These are phyloP conservation scores for Coffea canephora DNA, from an alignment of 257 asterid genomes.

Conservation along the genomic window DNA sequence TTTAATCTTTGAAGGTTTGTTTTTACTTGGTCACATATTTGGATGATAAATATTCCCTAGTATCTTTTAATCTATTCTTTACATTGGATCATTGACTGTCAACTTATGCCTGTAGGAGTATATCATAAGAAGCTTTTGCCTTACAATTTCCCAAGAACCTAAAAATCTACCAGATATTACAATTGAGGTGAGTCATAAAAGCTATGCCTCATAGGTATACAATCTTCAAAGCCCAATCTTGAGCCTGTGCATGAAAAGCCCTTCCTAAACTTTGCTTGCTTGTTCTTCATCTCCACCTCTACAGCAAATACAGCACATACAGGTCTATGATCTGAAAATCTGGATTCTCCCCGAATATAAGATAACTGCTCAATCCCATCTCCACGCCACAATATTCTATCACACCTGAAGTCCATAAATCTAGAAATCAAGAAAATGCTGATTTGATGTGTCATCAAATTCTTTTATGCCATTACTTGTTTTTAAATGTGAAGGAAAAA, in stretches of 20 bases:
- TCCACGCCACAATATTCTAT: constrained; percentile 81
- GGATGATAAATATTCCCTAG: background rate
- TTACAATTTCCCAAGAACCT: background rate
- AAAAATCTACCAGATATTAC: constrained; percentile 24
- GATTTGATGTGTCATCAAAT: background rate
- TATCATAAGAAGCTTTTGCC: background rate
- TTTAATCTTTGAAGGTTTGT: background rate
- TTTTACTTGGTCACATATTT: background rate
- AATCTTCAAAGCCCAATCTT: constrained; percentile 44
- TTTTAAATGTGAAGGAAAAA: background rate
- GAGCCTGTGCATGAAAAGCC: constrained; percentile 62
- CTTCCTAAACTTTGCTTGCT: constrained; percentile 45
- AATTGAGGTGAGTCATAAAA: constrained; percentile 34
- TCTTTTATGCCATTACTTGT: background rate
- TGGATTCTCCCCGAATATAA: constrained; percentile 74
- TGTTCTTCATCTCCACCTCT: constrained; percentile 53
- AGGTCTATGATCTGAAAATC: constrained; percentile 86
- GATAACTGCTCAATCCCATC: constrained; percentile 62
- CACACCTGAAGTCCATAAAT: constrained; percentile 61
- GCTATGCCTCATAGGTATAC: constrained; percentile 53
- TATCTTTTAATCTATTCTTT: background rate
- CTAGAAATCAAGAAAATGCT: background rate
- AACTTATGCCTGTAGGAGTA: background rate
- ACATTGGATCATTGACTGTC: background rate
- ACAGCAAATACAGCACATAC: constrained; percentile 69